phyloP scores from a whole-genome alignment of 2,329 filamentous ascomycete genomes.

The Claviceps fusiformis region DNA sequence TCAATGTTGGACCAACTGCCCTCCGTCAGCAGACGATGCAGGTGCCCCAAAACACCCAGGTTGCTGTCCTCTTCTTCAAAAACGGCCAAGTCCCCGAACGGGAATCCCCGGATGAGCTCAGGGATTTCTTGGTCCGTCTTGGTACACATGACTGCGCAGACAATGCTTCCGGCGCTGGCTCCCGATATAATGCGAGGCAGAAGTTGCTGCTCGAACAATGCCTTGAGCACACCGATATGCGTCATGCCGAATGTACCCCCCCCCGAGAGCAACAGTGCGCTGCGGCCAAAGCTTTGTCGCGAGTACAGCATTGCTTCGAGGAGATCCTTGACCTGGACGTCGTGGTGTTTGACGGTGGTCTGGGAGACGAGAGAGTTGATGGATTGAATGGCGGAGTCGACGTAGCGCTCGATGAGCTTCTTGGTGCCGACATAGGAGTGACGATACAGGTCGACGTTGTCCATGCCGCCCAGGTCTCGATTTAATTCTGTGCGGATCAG shows the following conservation, averaged over 20 bases:
- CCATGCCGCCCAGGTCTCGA: conserved; percentile 75
- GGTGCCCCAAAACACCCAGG: conserved; percentile 53
- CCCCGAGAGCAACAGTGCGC: conserved; percentile 68
- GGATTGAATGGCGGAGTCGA: conserved; percentile 62
- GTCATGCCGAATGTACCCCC: conserved; percentile 87
- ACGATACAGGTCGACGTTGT: conserved; percentile 66
- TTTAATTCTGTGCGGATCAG: conserved; percentile 68
- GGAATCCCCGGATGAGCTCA: conserved; percentile 52
- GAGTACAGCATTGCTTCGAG: conserved; percentile 59
- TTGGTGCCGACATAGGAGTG: conserved; percentile 82
- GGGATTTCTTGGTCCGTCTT: conserved; percentile 69
- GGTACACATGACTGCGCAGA: conserved; percentile 67
- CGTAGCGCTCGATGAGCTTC: conserved; percentile 72
- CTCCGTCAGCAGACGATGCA: conserved; percentile 63
- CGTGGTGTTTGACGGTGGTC: conserved; percentile 33
- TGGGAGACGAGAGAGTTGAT: conserved; percentile 58
- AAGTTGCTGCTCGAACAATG: conserved; percentile 59
- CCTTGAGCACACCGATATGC: conserved; percentile 77
- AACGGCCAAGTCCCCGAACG: conserved; percentile 66
- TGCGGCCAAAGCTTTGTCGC: conserved; percentile 73
- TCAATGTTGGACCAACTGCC: conserved; percentile 76
- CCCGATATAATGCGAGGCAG: conserved; percentile 80
- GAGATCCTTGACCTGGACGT: conserved; percentile 42
- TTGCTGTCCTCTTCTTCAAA: conserved; percentile 51
- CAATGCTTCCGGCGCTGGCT: conserved; percentile 76